Percentiles rank a stretch among this genome's conserved stretches.
Evolutionary conservation across 2,329 filamentous ascomycete species (phyloP).

Genomic region (Xylariaceae sp.): DNA sequence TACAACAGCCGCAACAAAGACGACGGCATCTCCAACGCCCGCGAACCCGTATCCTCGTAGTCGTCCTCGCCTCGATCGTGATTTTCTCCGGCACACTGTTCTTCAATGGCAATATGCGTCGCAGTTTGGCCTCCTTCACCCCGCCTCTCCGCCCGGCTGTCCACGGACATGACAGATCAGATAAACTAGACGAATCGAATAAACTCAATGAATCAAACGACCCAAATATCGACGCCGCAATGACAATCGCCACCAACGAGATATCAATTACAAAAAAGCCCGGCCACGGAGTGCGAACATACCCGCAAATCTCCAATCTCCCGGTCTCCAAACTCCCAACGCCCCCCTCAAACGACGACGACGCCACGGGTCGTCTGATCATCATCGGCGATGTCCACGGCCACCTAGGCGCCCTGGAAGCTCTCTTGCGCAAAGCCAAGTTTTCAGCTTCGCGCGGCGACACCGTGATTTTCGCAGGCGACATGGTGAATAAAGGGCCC

Average conservation of each 20-base stretch:
- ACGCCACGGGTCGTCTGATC: conserved; percentile 56
- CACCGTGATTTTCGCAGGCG: conserved; percentile 70
- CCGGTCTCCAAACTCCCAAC: conserved; percentile 31
- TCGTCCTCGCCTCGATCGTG: conserved; percentile 4
- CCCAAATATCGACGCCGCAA: neutral
- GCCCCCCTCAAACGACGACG: conserved; percentile 21
- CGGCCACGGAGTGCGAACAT: conserved; percentile 14
- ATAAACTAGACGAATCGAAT: neutral
- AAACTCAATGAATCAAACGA: neutral
- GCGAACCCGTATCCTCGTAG: conserved; percentile 1
- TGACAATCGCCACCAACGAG: neutral
- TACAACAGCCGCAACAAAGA: neutral
- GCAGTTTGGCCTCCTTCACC: neutral
- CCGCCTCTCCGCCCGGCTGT: neutral
- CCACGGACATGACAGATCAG: neutral
- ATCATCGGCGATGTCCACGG: conserved; percentile 92
- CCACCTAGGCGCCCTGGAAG: conserved; percentile 61
- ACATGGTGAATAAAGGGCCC: conserved; percentile 81
- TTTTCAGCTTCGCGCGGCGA: conserved; percentile 58
- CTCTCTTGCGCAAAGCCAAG: conserved; percentile 59
- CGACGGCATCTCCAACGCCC: conserved; percentile 2
- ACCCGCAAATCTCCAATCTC: conserved; percentile 17
- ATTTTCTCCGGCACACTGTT: conserved; percentile 9
- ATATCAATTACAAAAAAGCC: neutral
- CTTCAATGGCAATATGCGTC: conserved; percentile 3